Evolutionary conservation across 2,329 filamentous ascomycete species (phyloP), one percentile per base, ranked within the genome.

Genomic region (Cyclaneusma minus): DNA sequence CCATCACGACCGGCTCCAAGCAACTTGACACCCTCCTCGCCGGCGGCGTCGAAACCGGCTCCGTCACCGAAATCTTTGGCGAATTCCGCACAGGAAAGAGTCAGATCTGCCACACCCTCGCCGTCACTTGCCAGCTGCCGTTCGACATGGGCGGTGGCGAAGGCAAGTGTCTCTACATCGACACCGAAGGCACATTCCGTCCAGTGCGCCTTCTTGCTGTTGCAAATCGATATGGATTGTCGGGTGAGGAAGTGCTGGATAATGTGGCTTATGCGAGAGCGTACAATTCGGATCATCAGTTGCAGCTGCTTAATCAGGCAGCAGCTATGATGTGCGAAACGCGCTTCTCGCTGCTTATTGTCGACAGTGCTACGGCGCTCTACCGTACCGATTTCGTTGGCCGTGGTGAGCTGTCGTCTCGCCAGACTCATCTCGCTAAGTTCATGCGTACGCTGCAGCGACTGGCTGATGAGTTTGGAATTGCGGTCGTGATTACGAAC

Each of bases 311-410:
- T 35, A 89, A 89, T 43, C 87, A 95, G 51, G 91, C 89, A 3
- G 79, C 89, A 3, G 74, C 84, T 35, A 98, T 98, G 89, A 98
- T 98, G 91, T 94, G 85, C 31, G 91, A 98, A 58, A 98, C 89
- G 1, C 74, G 89, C 4, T 98, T 98, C 52, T 95, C 89, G 3
- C 66, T 98, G 6, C 71, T 98, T 25, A 74, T 98, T 25, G 89
- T 98, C 30, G 89, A 98, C 54, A 93, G 84, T 30, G 91, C 91
- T 9, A 98, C 89, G 0, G 78, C 87, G 3, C 66, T 98, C 3
- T 98, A 98, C 53, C 74, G 89, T 39, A 98, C 89, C 1, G 89
- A 98, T 47, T 98, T 95, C 53, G 71, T 84, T 35, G 89, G 89
- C n/a, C 78, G 89, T 51, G 91, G 89, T 31, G 89, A 98, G 53